These are phyloP conservation scores for Protomyces inouyei DNA, from an alignment of 1,139 yeast genomes.

Conservation along the genomic window DNA sequence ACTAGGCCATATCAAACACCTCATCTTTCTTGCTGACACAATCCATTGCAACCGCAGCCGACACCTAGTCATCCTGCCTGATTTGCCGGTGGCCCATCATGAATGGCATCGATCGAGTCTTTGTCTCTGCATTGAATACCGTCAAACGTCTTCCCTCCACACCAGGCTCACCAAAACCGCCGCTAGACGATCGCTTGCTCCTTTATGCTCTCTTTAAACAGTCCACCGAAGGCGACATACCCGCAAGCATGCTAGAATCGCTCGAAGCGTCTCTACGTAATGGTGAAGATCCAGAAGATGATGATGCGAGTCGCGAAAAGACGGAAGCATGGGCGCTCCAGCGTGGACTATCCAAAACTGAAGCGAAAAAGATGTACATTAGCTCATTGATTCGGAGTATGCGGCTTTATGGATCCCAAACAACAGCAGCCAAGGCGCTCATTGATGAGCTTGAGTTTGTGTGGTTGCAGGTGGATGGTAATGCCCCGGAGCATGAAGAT, in stretches of 20 bases:
- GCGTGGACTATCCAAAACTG: constrained; percentile 63
- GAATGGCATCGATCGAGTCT: constrained; percentile 56
- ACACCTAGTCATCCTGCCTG: neutral
- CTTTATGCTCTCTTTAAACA: constrained; percentile 81
- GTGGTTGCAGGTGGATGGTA: constrained; percentile 53
- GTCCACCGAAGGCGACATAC: constrained; percentile 76
- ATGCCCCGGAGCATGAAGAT: constrained; percentile 33
- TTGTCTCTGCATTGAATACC: constrained; percentile 74
- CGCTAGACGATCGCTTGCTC: constrained; percentile 63
- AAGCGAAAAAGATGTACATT: constrained; percentile 69
- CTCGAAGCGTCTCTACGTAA: constrained; percentile 42
- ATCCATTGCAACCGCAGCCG: neutral
- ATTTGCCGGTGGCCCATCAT: neutral
- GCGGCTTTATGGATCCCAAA: constrained; percentile 64
- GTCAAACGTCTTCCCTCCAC: constrained; percentile 68
- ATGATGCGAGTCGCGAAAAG: constrained; percentile 22
- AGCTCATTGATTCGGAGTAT: constrained; percentile 61
- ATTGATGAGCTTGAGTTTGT: constrained; percentile 61
- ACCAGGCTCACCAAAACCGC: constrained; percentile 60
- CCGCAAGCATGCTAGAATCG: constrained; percentile 65
- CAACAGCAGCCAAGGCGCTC: constrained; percentile 62
- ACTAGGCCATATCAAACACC: too few relatives aligned
- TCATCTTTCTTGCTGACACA: neutral
- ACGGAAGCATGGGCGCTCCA: constrained; percentile 75
- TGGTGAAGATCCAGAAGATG: constrained; percentile 46